Conservation (phyloP, 1,284 basidiomycete genomes). For the Cryptococcus amylolentus region DNA sequence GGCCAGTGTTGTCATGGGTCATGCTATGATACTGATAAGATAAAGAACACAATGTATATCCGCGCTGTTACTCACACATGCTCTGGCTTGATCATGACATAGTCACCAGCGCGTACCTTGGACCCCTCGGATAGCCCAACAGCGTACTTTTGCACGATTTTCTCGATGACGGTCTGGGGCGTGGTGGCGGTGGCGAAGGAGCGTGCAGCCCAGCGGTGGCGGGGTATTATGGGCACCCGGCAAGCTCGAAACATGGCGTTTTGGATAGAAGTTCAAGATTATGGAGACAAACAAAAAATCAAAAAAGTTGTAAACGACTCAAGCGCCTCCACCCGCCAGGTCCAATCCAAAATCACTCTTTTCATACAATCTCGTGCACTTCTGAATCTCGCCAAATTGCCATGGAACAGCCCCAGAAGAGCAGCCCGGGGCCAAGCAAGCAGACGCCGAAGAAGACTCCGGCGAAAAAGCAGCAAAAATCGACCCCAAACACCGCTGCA, state of each 20-base stretch:
- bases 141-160: constrained; percentile 95
- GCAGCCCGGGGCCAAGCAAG: constrained; percentile 1
- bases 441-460: constrained; percentile 11
- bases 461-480: background rate
- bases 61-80: constrained; percentile 61
- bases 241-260: background rate
- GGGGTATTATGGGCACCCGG: background rate
- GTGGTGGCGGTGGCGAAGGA: constrained; percentile 39
- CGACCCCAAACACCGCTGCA: background rate
- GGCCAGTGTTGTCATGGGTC: constrained; percentile 98
- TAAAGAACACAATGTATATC: background rate
- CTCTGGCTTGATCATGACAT: constrained; percentile 96
- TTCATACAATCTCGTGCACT: constrained; percentile 5
- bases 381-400: background rate
- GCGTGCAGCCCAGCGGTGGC: background rate
- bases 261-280: background rate
- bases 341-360: constrained; percentile 14
- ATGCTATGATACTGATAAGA: constrained; percentile 52
- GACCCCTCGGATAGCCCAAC: constrained; percentile 75
- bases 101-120: constrained; percentile 88
- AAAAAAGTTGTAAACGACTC: background rate
- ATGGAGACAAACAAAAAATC: background rate
- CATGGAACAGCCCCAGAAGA: background rate
- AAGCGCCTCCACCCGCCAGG: constrained; percentile 1
- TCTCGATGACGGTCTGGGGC: constrained; percentile 91